phyloP scores from a whole-genome alignment of 495 filamentous ascomycete genomes.

The Pseudoneurospora amorphoporcata region DNA sequence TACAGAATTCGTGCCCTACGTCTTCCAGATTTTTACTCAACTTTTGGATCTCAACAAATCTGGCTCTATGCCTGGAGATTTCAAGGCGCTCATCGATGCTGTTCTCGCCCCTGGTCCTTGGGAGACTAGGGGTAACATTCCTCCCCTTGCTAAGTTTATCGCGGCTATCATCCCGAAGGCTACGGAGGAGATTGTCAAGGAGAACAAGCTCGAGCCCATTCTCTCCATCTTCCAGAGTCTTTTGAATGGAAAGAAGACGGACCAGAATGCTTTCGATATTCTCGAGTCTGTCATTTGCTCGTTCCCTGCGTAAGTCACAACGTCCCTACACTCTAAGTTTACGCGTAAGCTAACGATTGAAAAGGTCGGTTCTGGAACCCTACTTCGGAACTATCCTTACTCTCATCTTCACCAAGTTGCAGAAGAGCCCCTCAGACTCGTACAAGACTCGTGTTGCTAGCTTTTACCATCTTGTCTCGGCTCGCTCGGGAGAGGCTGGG shows the following conservation, averaged over 20 bases:
- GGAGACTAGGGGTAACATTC: conserved; percentile 87
- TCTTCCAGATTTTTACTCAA: conserved; percentile 89
- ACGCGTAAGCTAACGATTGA: conserved; percentile 14
- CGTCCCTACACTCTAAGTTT: not conserved
- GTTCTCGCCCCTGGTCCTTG: conserved; percentile 70
- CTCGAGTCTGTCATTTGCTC: conserved; percentile 66
- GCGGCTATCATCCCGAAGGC: conserved; percentile 72
- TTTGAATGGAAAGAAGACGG: conserved; percentile 58
- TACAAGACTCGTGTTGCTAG: conserved; percentile 75
- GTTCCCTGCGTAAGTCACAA: conserved; percentile 53
- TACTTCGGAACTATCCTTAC: conserved; percentile 74
- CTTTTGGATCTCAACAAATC: conserved; percentile 75
- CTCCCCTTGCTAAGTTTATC: conserved; percentile 78
- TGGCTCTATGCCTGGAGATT: conserved; percentile 60
- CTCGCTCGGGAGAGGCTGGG: conserved; percentile 57
- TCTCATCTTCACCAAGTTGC: conserved; percentile 73
- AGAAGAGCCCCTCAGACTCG: conserved; percentile 63
- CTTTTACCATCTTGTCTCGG: conserved; percentile 85
- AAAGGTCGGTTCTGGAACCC: conserved; percentile 51
- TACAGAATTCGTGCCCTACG: conserved; percentile 87
- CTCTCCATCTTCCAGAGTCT: conserved; percentile 90
- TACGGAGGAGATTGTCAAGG: conserved; percentile 55
- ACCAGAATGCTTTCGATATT: conserved; percentile 78
- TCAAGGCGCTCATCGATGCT: conserved; percentile 61
- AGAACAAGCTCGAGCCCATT: conserved; percentile 63